Conservation (phyloP, 2,329 filamentous ascomycete species). For the Aspergillus phoenicis region DNA sequence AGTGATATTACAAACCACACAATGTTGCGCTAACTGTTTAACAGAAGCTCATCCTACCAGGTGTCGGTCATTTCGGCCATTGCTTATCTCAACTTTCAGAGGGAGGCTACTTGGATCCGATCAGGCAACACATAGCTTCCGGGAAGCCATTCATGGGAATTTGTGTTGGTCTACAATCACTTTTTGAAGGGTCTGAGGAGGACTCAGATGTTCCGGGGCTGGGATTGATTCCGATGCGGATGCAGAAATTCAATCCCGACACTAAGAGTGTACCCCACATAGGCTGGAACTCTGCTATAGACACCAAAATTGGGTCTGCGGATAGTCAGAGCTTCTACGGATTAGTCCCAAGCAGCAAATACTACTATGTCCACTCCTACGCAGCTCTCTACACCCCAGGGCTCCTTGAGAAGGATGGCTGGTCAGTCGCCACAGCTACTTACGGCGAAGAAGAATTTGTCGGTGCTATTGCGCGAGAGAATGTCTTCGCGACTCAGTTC, state of each 20-base stretch:
- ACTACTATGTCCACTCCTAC: conserved; percentile 98
- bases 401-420: conserved; percentile 77
- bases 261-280: conserved; percentile 97
- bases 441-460: conserved; percentile 91
- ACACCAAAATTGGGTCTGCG: conserved; percentile 43
- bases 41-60: conserved; percentile 90
- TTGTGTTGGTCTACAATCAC: conserved; percentile 88
- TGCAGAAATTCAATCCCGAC: conserved; percentile 75
- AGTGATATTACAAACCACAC: neutral
- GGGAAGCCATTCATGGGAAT: conserved; percentile 99
- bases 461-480: conserved; percentile 81
- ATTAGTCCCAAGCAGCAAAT: conserved; percentile 79
- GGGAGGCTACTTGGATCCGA: conserved; percentile 80
- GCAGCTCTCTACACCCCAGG: conserved; percentile 75
- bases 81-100: conserved; percentile 81
- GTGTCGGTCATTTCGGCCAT: conserved; percentile 97
- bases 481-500: conserved; percentile 91
- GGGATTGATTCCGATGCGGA: conserved; percentile 68
- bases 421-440: conserved; percentile 85
- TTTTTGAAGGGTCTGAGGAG: conserved; percentile 86
- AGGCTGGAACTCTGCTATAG: conserved; percentile 91
- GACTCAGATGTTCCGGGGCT: conserved; percentile 72
- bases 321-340: conserved; percentile 69
- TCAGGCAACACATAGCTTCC: conserved; percentile 77
- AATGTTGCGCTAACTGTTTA: conserved; percentile 12